Evolutionary conservation across 164 flowering plant species (phyloP).

Genomic region (Aristolochia californica): DNA sequence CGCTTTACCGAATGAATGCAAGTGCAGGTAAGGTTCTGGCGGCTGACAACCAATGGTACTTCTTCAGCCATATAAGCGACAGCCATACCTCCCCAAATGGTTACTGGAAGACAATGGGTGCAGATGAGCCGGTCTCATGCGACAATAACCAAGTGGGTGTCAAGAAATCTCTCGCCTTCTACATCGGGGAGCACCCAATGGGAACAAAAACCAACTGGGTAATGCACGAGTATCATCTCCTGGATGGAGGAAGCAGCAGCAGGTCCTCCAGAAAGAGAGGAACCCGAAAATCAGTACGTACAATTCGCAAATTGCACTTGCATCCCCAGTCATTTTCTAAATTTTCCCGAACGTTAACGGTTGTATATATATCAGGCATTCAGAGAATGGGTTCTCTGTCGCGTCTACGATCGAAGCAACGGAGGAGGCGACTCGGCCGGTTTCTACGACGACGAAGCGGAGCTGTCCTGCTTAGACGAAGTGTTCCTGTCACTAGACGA

Average conservation of each 20-base stretch:
- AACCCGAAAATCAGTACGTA: conserved; percentile 25
- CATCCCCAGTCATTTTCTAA: too few species aligned
- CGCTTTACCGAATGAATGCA: not conserved
- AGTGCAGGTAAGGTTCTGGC: conserved; percentile 63
- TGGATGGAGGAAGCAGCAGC: conserved; percentile 22
- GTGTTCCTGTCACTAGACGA: conserved; percentile 76
- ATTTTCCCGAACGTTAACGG: too few species aligned
- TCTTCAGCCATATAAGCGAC: conserved; percentile 49
- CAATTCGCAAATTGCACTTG: too few species aligned
- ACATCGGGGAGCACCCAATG: conserved; percentile 28
- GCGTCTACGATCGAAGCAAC: conserved; percentile 37
- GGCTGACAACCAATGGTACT: conserved; percentile 73
- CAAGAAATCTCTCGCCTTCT: conserved; percentile 36
- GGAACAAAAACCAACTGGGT: conserved; percentile 48
- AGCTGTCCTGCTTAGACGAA: conserved; percentile 77
- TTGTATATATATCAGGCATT: conserved; percentile 26
- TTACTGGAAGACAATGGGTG: conserved; percentile 52
- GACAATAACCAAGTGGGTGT: conserved; percentile 27
- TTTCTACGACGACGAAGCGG: conserved; percentile 32
- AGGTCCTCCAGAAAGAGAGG: conserved; percentile 33
- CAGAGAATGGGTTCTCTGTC: conserved; percentile 59
- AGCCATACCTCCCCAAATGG: conserved; percentile 45
- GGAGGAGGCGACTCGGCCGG: conserved; percentile 14
- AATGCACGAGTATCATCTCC: conserved; percentile 54
- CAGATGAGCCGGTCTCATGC: conserved; percentile 43